Evolutionary conservation across 1,284 basidiomycete genomes (phyloP).

Genomic region (Puccinia coronata): DNA sequence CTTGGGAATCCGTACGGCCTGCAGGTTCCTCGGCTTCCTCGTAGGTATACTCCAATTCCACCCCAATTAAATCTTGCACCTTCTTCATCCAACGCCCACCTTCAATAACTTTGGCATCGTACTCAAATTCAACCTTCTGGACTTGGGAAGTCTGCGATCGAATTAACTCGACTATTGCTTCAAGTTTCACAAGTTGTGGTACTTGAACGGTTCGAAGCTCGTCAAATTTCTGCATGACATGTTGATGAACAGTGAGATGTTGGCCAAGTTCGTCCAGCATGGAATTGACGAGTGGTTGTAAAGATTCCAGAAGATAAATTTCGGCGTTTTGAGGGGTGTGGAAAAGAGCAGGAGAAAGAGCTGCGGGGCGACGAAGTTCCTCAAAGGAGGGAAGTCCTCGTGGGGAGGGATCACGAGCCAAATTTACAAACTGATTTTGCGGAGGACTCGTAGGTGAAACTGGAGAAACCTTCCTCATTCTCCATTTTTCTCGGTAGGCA

Average conservation of each 20-base stretch:
- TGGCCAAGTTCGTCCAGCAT: conserved; percentile 5
- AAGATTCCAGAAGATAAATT: neutral
- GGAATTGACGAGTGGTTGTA: conserved; percentile 25
- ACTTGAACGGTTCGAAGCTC: conserved; percentile 5
- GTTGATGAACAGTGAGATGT: conserved; percentile 22
- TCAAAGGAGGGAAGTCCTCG: conserved; percentile 18
- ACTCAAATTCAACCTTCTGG: conserved; percentile 18
- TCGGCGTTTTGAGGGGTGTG: neutral
- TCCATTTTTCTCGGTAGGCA: conserved; percentile 33
- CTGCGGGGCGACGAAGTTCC: conserved; percentile 3
- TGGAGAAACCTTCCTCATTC: conserved; percentile 27
- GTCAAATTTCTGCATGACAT: neutral
- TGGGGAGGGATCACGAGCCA: neutral
- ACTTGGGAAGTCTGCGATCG: conserved; percentile 22
- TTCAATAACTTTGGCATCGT: conserved; percentile 39
- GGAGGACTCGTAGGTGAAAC: neutral
- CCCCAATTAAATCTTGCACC: conserved; percentile 40
- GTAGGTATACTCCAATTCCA: conserved; percentile 39
- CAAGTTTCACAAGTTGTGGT: conserved; percentile 15
- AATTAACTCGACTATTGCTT: conserved; percentile 17
- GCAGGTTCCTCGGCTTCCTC: conserved; percentile 21
- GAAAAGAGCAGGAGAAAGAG: neutral
- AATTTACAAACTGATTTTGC: neutral
- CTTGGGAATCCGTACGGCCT: neutral
- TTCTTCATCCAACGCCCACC: conserved; percentile 43